Evolutionary conservation across 2,329 filamentous ascomycete genomes (phyloP).

Genomic region (Coleophoma cylindrospora): DNA sequence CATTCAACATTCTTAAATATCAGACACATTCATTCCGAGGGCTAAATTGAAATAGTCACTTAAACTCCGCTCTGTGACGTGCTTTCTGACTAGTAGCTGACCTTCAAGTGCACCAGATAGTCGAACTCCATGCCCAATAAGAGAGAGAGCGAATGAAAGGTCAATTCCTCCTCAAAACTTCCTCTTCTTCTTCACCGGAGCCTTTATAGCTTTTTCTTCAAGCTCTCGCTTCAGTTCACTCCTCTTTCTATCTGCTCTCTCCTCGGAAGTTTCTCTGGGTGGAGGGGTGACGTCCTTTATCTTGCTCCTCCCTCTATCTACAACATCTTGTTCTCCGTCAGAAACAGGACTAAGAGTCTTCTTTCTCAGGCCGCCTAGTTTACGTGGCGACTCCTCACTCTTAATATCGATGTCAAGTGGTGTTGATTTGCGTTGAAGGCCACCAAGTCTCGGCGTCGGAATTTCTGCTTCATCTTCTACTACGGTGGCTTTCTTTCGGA

Average conservation of each 20-base stretch:
- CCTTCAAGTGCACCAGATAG: too few relatives aligned
- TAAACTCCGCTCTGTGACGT: too few relatives aligned
- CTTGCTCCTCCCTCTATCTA: slow-evolving; percentile 7
- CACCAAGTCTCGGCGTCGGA: not conserved
- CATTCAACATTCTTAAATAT: too few relatives aligned
- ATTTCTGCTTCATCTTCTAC: not conserved
- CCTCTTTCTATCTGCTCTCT: slow-evolving; percentile 25
- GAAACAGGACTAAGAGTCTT: not conserved
- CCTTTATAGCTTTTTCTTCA: slow-evolving; percentile 22
- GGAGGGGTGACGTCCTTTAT: slow-evolving; percentile 10
- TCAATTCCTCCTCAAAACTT: slow-evolving; percentile 20
- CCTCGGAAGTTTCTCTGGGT: slow-evolving; percentile 21
- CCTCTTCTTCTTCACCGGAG: slow-evolving; percentile 26
- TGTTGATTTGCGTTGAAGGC: not conserved
- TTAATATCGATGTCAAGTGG: not conserved
- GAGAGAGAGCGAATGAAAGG: too few relatives aligned
- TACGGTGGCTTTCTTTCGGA: slow-evolving; percentile 8
- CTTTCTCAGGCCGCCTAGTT: slow-evolving; percentile 1
- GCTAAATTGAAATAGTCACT: too few relatives aligned
- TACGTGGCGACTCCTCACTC: not conserved
- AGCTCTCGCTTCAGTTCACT: slow-evolving; percentile 21
- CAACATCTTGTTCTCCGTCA: not conserved
- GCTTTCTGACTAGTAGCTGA: too few relatives aligned
- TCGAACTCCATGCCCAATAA: too few relatives aligned
- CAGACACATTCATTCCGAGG: too few relatives aligned